Conservation (phyloP, 345 rosid species). For the Salix caprea region DNA sequence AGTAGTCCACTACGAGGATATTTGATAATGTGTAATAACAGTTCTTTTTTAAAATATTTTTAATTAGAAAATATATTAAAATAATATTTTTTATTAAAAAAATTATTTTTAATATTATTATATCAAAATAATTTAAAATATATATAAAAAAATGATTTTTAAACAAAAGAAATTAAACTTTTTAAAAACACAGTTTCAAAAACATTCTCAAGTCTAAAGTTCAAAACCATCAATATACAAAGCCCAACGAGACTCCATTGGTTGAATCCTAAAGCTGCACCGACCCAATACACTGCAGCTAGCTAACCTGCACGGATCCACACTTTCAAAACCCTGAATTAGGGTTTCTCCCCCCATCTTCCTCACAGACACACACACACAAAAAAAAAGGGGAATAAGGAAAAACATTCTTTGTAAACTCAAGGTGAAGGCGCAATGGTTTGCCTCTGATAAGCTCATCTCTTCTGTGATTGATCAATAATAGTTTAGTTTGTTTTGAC, state of each 20-base stretch:
- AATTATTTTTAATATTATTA: too few species aligned
- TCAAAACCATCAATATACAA: not conserved
- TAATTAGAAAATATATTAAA: too few species aligned
- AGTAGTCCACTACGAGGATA: too few species aligned
- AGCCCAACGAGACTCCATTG: not conserved
- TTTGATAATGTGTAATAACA: too few species aligned
- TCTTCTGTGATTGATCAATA: not conserved
- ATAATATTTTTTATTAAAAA: too few species aligned
- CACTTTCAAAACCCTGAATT: not conserved
- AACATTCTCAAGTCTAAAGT: not conserved
- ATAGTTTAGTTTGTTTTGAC: not conserved
- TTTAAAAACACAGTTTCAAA: too few species aligned
- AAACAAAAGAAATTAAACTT: too few species aligned
- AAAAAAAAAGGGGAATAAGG: not conserved
- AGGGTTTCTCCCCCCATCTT: not conserved
- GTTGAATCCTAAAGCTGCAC: not conserved
- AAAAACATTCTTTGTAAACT: not conserved
- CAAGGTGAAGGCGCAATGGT: conserved; percentile 8
- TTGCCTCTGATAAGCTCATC: not conserved
- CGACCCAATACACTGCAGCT: not conserved
- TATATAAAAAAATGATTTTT: too few species aligned
- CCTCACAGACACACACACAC: not conserved
- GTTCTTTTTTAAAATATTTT: too few species aligned
- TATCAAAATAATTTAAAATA: too few species aligned
- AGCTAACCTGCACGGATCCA: not conserved